Base-by-base conservation (phyloP, 208 protist species). In the Vickermania ingenoplastis region DNA sequence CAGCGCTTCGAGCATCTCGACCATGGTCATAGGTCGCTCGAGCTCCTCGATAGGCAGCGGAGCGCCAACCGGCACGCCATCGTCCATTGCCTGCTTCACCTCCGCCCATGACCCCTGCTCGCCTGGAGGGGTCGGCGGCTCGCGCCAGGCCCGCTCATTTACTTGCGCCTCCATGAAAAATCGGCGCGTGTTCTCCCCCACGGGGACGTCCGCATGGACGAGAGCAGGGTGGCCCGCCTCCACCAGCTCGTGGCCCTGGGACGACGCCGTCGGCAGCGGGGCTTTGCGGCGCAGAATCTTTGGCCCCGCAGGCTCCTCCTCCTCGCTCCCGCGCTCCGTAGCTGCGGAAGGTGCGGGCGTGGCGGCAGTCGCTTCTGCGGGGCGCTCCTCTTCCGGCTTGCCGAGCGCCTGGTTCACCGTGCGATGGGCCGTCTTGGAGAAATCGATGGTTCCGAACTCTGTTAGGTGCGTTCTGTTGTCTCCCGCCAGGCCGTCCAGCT, bases 101-200 rank as follows among this genome's bases (percentile, higher is more conserved):
- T 94, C 88, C n/a, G 74, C 63, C 84, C 88, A 94, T 21, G 88
- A 94, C 56, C 88, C 83, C 28, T 73, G 53, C 71, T 94, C 88
- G 14, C 81, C 88, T 7, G 88, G 88, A 11, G 88, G 88, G 30
- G 67, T 71, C 3, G 88, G 88, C 52, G 88, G 88, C 75, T 94
- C 88, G 21, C 84, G 82, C 84, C 88, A 94, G 41, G 88, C 81
- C 7, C 88, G 83, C 54, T 92, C 83, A 61, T 90, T 76, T 31
- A 94, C 83, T 59, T 91, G 84, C n/a, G 65, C 69, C 62, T 89
- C 79, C 41, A 94, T 65, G 56, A 94, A 91, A 17, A 79, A 73
- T 30, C 66, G 70, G 21, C 84, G 83, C 7, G 83, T 84, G 14
- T 76, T 53, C 69, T 94, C 84, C 21, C 73, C 76, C 51, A 91